phyloP scores from a whole-genome alignment of 257 asterid genomes.

The Solanum tarapatanum region DNA sequence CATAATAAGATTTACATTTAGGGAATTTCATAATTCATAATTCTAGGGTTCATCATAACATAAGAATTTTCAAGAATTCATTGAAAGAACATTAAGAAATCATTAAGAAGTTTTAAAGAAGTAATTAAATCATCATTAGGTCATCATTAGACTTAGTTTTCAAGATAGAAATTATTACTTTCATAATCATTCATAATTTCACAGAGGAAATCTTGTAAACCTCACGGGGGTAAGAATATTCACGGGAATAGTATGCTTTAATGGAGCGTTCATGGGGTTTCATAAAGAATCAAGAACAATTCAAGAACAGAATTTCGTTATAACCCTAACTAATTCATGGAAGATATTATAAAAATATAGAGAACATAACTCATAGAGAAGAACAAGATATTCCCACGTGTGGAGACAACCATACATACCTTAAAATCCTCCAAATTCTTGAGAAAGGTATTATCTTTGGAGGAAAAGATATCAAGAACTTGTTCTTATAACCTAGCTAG shows the following conservation, averaged over 20 bases:
- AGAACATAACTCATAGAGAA: not conserved
- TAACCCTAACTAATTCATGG: not conserved
- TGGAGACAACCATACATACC: not conserved
- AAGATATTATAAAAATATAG: too few species aligned
- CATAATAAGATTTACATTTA: not conserved
- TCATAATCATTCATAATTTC: not conserved
- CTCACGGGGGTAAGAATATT: not conserved
- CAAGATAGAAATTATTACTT: not conserved
- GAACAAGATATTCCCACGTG: not conserved
- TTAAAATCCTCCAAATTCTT: not conserved
- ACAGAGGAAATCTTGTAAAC: too few species aligned
- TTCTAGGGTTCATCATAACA: not conserved
- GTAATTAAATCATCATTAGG: not conserved
- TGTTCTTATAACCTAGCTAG: not conserved
- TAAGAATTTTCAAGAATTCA: not conserved
- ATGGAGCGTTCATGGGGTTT: not conserved
- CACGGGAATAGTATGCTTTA: not conserved
- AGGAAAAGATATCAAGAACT: not conserved
- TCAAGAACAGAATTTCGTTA: too few species aligned
- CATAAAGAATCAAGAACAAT: not conserved
- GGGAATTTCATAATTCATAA: not conserved
- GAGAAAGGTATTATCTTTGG: not conserved
- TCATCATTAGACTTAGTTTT: not conserved
- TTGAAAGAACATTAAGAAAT: too few species aligned
- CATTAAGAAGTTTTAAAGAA: not conserved